A percentile compares a stretch with the other conserved stretches of the same genome.
Evolutionary conservation across 495 filamentous ascomycete species (phyloP).

Genomic region (Penicillium antarcticum): DNA sequence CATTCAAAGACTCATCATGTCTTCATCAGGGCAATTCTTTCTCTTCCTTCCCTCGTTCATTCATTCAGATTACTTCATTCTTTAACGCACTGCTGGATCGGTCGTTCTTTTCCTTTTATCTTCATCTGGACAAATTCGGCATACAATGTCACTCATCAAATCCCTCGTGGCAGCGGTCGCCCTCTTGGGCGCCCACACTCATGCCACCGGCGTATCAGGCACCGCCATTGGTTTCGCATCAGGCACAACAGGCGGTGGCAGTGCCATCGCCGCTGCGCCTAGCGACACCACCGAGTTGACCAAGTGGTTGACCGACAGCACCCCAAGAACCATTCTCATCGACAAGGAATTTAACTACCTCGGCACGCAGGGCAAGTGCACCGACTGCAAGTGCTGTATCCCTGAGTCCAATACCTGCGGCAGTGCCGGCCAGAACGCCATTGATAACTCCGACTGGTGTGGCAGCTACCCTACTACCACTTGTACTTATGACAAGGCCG

Average conservation of each 20-base stretch:
- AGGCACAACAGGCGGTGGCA: conserved; percentile 49
- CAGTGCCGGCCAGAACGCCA: conserved; percentile 27
- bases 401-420: conserved; percentile 25
- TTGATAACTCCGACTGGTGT: conserved; percentile 31
- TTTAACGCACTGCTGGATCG: conserved; percentile 12
- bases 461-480: conserved; percentile 22
- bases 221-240: conserved; percentile 45
- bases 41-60: conserved; percentile 11
- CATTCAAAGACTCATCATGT: not conserved
- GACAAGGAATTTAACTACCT: conserved; percentile 46
- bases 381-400: conserved; percentile 33
- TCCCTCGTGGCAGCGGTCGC: conserved; percentile 18
- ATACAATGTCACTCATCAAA: conserved; percentile 18
- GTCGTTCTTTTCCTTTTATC: conserved; percentile 3
- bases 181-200: conserved; percentile 18
- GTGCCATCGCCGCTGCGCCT: conserved; percentile 41
- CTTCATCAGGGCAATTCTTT: not conserved
- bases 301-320: conserved; percentile 32
- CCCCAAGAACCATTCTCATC: conserved; percentile 46
- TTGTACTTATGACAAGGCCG: conserved; percentile 38
- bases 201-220: conserved; percentile 31
- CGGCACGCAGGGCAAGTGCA: conserved; percentile 37
- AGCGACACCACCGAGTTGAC: conserved; percentile 35
- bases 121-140: not conserved
- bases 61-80: conserved; percentile 9